Percentiles rank a stretch among this genome's conserved stretches.
These are phyloP conservation scores for Leccinum disarticulatum DNA, from an alignment of 768 basidiomycete genomes.

Conservation along the genomic window DNA sequence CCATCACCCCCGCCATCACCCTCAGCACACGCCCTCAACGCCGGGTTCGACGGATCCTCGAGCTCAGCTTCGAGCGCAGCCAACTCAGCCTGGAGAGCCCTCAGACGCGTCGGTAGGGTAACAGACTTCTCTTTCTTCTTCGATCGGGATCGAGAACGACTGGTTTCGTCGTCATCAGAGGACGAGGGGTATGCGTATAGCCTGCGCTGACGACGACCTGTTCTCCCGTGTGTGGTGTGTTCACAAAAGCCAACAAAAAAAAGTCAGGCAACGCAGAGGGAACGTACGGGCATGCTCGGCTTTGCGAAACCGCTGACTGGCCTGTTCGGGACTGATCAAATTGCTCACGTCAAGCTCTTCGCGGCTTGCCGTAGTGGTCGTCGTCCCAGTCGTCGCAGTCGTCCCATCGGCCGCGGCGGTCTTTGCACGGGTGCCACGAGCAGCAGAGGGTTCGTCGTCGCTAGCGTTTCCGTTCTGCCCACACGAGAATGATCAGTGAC, in stretches of 20 bases:
- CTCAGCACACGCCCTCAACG: conserved; percentile 51
- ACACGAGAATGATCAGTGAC: conserved; percentile 8
- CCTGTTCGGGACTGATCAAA: conserved; percentile 65
- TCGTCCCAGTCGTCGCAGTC: not conserved
- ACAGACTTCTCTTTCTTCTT: conserved; percentile 30
- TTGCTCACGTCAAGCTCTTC: conserved; percentile 73
- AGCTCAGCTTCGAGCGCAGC: conserved; percentile 78
- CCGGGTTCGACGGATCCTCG: conserved; percentile 75
- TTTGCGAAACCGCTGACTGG: conserved; percentile 65
- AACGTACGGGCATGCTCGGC: conserved; percentile 63
- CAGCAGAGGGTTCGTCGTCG: conserved; percentile 59
- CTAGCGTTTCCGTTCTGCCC: conserved; percentile 59
- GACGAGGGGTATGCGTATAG: conserved; percentile 71
- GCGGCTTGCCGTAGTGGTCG: conserved; percentile 29
- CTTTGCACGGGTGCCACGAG: conserved; percentile 30
- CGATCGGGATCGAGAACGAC: conserved; percentile 38
- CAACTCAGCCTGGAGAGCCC: conserved; percentile 74
- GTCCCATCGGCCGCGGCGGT: conserved; percentile 37
- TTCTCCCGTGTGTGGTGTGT: not conserved
- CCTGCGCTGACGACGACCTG: conserved; percentile 50
- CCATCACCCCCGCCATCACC: too few species aligned
- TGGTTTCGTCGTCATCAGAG: conserved; percentile 48
- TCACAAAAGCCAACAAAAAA: not conserved
- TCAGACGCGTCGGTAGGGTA: conserved; percentile 59
- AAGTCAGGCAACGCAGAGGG: not conserved